Evolutionary conservation across 2,329 filamentous ascomycete species (phyloP), one percentile per base, ranked within the genome.

Genomic region (Fusarium concolor): DNA sequence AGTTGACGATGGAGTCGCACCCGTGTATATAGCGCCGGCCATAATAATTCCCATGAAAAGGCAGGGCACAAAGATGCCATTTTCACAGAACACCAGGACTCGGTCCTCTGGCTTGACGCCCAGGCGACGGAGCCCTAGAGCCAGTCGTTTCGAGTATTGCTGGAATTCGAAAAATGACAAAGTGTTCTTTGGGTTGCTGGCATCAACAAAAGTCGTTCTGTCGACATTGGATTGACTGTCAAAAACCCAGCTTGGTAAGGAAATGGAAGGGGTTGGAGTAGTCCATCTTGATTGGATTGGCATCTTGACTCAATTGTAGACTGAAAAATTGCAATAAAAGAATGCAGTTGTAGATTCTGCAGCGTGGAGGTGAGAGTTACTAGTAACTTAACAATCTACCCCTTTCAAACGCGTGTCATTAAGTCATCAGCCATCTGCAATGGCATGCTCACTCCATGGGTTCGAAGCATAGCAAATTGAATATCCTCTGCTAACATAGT

Each of bases 61-160:
- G 24, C 46, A 49, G 3, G 46, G 46, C 2, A 50, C 46, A 39
- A 50, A 50, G 6, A 50, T 39, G 5, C 33, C 22, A 39, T 50
- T 50, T 17, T 50, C 33, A 20, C 22, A 38, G 2, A 50, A 39
- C 5, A 39, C 12, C 17, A 50, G 10, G 22, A 50, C 33, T 17
- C 46, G 6, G 2, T 50, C 46, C 11, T n/a, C 22, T 3, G 31
- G 12, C 10, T 1, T 17, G 10, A 39, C 6, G 0, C 33, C 33
- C 3, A 39, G 22, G 4, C 10, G 22, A 10, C 10, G 12, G 0
- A 39, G n/a, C 4, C 46, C 33, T 20, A 28, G 6, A 5, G 33
- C 46, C 10, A 50, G 6, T 0, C 46, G 33, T 12, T 39, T 38
- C 6, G 33, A 50, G 46, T 28, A 50, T 10, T 26, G 4, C 33